Conservation (phyloP, 805 yeast species). For the Kazachstania taianensis region DNA sequence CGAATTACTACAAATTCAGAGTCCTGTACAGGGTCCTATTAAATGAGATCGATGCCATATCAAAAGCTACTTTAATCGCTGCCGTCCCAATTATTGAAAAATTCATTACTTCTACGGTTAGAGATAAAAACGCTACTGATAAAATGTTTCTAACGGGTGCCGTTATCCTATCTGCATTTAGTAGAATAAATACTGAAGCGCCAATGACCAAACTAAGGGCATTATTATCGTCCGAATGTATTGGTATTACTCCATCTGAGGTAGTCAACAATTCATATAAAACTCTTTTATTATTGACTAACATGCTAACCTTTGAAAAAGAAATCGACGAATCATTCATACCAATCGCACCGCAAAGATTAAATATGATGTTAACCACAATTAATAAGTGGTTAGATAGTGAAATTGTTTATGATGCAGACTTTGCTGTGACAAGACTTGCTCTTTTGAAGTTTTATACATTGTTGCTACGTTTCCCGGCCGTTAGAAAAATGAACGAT, state of each 20-base stretch:
- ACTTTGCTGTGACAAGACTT: constrained; percentile 42
- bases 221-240: constrained; percentile 51
- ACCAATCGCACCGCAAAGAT: constrained; percentile 54
- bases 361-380: constrained; percentile 48
- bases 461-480: constrained; percentile 19
- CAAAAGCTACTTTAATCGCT: constrained; percentile 19
- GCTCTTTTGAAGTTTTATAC: constrained; percentile 40
- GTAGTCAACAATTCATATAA: constrained; percentile 36
- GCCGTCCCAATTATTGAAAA: constrained; percentile 22
- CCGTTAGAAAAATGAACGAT: constrained; percentile 31
- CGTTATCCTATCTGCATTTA: constrained; percentile 27
- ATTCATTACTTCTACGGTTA: constrained; percentile 27
- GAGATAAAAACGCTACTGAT: constrained; percentile 28
- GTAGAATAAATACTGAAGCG: constrained; percentile 27
- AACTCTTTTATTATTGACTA: constrained; percentile 39
- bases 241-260: constrained; percentile 41
- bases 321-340: constrained; percentile 20
- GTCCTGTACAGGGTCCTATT: constrained; percentile 27
- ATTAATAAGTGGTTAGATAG: constrained; percentile 51
- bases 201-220: constrained; percentile 47
- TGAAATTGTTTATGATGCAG: constrained; percentile 48
- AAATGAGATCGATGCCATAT: constrained; percentile 24
- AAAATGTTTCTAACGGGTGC: constrained; percentile 24
- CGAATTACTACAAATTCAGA: constrained; percentile 28
- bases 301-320: constrained; percentile 25